Base-by-base conservation (phyloP, 2,329 filamentous ascomycete genomes). In the Phaeosphaeriaceae sp. region DNA sequence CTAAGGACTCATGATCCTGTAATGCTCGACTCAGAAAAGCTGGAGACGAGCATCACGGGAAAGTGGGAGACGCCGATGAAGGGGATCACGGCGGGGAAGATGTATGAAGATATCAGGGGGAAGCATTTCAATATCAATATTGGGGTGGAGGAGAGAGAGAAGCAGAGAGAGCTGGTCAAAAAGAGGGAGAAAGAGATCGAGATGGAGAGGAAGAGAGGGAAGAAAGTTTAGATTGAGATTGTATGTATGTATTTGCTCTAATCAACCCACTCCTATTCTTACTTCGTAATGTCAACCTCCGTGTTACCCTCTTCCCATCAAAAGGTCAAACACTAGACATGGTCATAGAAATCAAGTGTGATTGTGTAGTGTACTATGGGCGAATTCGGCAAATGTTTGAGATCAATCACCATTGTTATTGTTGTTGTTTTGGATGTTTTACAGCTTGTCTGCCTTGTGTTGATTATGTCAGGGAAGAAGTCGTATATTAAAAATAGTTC, bases 81-180 rank as follows among this genome's bases (percentile, higher is more conserved):
- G 1, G 71, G 60, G 1, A 49, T 72, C 11, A 76, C 68, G 31
- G 75, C 74, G 4, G 75, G 74, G 1, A 53, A 66, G 40, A 53
- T 76, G 56, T 78, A 74, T 47, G 65, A 69, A 31, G 51, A 68
- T 49, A 76, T 78, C 13, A 54, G 68, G 33, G 61, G 60, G 1
- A 62, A 61, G 41, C 74, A 76, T 65, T 78, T 73, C 52, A 78
- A 78, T 53, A 73, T 78, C n/a, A 78, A 78, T 57, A 72, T 69
- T 7, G 67, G 61, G 45, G 22, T 69, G 7, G 54, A 71, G 15
- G 75, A 77, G 56, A 57, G 76, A 25, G 68, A 75, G 33, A 67
- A 65, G 48, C 76, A 78, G 61, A 71, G 68, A 46, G 50, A 54
- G 50, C 66, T 62, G 19, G 24, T 66, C 7, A 41, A 33, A 9